Evolutionary conservation across 495 filamentous ascomycete species (phyloP).

Genomic region (Hypoxylon rickii): DNA sequence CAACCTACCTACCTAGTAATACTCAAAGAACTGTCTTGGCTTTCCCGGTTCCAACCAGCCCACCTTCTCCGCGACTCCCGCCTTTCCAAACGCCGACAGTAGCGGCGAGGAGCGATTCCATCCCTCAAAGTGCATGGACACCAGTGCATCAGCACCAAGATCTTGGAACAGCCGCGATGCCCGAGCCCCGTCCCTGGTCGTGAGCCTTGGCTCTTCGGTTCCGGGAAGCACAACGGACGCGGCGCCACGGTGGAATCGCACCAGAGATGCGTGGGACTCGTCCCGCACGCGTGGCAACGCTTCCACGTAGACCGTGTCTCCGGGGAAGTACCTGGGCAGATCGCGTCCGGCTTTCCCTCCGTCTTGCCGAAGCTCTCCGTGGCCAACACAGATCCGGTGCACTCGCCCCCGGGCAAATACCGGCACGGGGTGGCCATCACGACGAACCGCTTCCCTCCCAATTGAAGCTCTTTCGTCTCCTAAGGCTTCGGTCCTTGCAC

Average conservation of each 20-base stretch:
- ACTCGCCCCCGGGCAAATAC: conserved; percentile 54
- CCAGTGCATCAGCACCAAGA: conserved; percentile 50
- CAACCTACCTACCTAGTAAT: background rate
- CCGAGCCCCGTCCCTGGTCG: conserved; percentile 57
- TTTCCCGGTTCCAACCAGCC: conserved; percentile 40
- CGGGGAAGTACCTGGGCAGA: conserved; percentile 62
- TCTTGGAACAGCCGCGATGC: conserved; percentile 47
- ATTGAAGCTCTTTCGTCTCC: conserved; percentile 32
- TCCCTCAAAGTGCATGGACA: conserved; percentile 60
- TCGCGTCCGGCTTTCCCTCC: conserved; percentile 52
- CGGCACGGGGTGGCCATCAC: conserved; percentile 52
- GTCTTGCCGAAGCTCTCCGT: conserved; percentile 45
- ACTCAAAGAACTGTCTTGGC: conserved; percentile 1
- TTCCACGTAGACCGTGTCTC: conserved; percentile 58
- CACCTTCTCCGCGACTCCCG: conserved; percentile 62
- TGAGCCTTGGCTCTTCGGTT: conserved; percentile 41
- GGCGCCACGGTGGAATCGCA: conserved; percentile 46
- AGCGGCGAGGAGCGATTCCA: conserved; percentile 55
- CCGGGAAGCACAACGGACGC: conserved; percentile 34
- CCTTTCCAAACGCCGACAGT: conserved; percentile 58
- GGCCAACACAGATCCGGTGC: conserved; percentile 54
- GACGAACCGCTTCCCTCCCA: conserved; percentile 50
- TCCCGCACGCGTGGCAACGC: conserved; percentile 44
- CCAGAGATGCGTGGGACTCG: conserved; percentile 42
- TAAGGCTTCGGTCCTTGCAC: conserved; percentile 47